Conservation (phyloP, 495 filamentous ascomycete genomes). For the Hypoxylon lienhwacheense region DNA sequence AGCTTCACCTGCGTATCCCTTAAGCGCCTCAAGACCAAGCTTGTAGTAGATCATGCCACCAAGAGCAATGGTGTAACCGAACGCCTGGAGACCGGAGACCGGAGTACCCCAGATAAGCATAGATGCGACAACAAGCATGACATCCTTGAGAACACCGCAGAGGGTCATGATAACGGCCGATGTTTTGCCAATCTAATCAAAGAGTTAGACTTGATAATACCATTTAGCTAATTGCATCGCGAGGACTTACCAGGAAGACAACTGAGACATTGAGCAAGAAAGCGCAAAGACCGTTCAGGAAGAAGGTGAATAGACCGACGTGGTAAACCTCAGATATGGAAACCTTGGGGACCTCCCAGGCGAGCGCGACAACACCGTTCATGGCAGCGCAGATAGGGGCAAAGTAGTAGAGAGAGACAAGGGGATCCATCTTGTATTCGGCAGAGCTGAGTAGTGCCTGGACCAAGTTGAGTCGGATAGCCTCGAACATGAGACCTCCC, state of each 20-base stretch:
- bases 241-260: conserved; percentile 81
- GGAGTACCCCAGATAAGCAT: conserved; percentile 88
- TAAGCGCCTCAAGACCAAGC: conserved; percentile 83
- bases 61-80: conserved; percentile 92
- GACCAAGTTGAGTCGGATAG: conserved; percentile 88
- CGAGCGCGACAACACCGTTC: conserved; percentile 77
- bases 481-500: conserved; percentile 84
- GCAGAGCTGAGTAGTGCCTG: conserved; percentile 83
- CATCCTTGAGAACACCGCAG: conserved; percentile 97
- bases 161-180: conserved; percentile 95
- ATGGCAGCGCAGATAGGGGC: conserved; percentile 89
- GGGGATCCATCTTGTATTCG: conserved; percentile 97
- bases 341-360: conserved; percentile 74
- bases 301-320: conserved; percentile 72
- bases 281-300: conserved; percentile 79
- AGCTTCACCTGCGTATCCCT: conserved; percentile 71
- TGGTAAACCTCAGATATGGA: conserved; percentile 70
- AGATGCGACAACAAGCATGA: conserved; percentile 85
- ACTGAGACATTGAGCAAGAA: conserved; percentile 92
- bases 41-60: conserved; percentile 95
- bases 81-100: conserved; percentile 80
- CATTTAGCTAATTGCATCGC: background rate
- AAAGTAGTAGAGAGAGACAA: conserved; percentile 96
- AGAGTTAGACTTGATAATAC: conserved; percentile 35
- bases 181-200: conserved; percentile 86